Evolutionary conservation across 257 asterid genomes (phyloP).

Genomic region (Nicotiana obtusifolia): DNA sequence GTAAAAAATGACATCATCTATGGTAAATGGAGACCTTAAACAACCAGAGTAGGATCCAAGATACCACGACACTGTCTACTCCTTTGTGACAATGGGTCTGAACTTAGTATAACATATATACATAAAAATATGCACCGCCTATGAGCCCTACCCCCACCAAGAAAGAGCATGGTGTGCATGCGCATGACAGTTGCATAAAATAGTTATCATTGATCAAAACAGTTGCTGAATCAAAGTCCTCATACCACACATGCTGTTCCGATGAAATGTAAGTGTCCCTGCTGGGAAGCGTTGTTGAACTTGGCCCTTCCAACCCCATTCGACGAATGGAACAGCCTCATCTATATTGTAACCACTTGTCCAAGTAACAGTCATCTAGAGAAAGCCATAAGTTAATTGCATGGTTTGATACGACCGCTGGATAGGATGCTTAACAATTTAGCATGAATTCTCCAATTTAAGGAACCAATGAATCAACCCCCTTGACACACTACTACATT

Average conservation of each 20-base stretch:
- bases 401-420: not conserved
- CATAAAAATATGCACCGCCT: not conserved
- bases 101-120: no score
- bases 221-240: not conserved
- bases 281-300: slow-evolving; percentile 42
- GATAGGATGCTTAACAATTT: not conserved
- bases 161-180: not conserved
- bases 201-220: not conserved
- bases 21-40: no score
- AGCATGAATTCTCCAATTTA: not conserved
- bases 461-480: not conserved
- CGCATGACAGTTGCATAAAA: not conserved
- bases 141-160: not conserved
- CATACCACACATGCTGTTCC: slow-evolving; percentile 87
- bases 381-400: not conserved
- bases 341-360: slow-evolving; percentile 73
- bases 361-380: slow-evolving; percentile 84
- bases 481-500: not conserved
- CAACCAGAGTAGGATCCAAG: no score
- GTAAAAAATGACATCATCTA: no score
- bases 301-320: slow-evolving; percentile 49
- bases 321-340: slow-evolving; percentile 66
- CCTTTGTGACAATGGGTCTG: no score
- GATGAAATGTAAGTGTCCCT: slow-evolving; percentile 66
- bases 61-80: no score